Evolutionary conservation across 31 red algal species (phyloP).

Genomic region (Bonnemaisonia californica): DNA sequence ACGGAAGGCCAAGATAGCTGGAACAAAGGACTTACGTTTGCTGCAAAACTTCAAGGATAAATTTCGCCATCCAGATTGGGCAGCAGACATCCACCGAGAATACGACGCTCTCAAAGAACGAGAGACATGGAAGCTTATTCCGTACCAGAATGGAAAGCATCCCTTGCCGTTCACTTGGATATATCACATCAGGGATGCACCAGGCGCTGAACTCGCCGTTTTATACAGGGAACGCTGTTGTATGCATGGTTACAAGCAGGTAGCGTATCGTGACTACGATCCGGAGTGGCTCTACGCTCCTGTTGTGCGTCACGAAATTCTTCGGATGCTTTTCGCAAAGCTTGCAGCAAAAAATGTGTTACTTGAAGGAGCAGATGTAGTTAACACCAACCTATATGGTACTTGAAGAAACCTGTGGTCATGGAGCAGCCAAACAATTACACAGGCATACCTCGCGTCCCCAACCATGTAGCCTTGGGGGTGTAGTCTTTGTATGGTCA

Average conservation of each 20-base stretch:
- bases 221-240: neutral
- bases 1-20: constrained; percentile 1
- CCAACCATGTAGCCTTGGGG: neutral
- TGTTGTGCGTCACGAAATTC: constrained; percentile 10
- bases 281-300: constrained; percentile 4
- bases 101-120: too few species aligned
- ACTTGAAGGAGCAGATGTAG: neutral
- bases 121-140: too few species aligned
- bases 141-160: too few species aligned
- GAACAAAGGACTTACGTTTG: too few species aligned
- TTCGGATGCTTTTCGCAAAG: constrained; percentile 17
- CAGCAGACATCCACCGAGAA: too few species aligned
- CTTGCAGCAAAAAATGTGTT: neutral
- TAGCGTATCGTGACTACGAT: constrained; percentile 1
- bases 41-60: too few species aligned
- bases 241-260: neutral
- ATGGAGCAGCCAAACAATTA: constrained; percentile 8
- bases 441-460: neutral
- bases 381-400: constrained; percentile 17
- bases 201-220: neutral
- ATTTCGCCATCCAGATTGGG: too few species aligned
- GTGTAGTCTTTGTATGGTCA: constrained; percentile 16
- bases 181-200: too few species aligned
- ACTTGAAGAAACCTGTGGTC: neutral
- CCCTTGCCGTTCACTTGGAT: too few species aligned